Conservation (phyloP, 1,139 yeast species). For the Candida sanyaensis region DNA sequence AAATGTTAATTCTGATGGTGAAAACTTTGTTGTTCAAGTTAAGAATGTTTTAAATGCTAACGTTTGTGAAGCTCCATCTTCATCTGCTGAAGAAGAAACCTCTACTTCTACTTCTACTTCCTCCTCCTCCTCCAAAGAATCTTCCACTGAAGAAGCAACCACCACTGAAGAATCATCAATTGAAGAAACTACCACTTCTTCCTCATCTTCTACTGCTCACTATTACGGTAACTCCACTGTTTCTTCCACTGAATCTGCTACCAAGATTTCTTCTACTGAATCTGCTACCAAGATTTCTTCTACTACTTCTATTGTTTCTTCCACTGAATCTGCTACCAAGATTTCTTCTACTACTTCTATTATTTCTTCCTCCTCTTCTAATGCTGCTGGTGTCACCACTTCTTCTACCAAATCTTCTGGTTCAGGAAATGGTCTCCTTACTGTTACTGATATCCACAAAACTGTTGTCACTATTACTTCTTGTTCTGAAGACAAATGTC, state of each 20-base stretch:
- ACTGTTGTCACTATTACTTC: conserved; percentile 50
- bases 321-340: not conserved
- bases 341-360: not conserved
- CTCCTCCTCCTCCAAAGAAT: too few relatives aligned
- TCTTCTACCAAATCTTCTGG: not conserved
- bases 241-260: not conserved
- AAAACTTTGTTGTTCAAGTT: conserved; percentile 17
- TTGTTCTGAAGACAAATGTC: conserved; percentile 39
- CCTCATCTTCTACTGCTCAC: conserved; percentile 3
- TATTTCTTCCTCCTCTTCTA: conserved; percentile 5
- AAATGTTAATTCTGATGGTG: conserved; percentile 36
- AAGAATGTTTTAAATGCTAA: conserved; percentile 13
- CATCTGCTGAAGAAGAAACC: conserved; percentile 8
- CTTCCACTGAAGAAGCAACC: conserved; percentile 3
- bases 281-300: not conserved
- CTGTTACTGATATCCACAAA: conserved; percentile 29
- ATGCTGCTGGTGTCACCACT: conserved; percentile 10
- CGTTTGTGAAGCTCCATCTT: conserved; percentile 14
- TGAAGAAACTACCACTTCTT: conserved; percentile 7
- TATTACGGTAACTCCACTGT: conserved; percentile 3
- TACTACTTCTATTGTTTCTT: too few relatives aligned
- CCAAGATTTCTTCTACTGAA: not conserved
- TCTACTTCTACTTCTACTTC: not conserved
- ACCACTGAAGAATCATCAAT: conserved; percentile 7
- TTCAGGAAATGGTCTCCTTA: conserved; percentile 9